Evolutionary conservation across 257 asterid species (phyloP).

Genomic region (Solanum virginianum): DNA sequence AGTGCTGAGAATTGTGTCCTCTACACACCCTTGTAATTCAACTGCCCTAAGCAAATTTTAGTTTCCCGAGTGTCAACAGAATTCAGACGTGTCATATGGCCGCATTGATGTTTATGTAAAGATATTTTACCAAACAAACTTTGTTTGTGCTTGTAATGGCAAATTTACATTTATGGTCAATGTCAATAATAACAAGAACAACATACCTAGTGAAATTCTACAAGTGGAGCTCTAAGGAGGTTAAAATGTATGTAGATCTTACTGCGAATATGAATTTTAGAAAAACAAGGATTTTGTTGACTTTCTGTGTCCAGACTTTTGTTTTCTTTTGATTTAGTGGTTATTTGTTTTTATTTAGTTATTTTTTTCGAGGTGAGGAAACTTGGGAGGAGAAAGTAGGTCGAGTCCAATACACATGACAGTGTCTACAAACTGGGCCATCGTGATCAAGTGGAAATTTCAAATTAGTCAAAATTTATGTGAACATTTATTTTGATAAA

Average conservation of each 20-base stretch:
- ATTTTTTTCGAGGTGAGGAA: no score
- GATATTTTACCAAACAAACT: neutral
- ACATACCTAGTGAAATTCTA: no score
- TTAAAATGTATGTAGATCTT: no score
- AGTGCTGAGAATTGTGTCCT: neutral
- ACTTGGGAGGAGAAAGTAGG: no score
- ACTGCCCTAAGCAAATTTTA: neutral
- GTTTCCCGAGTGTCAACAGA: neutral
- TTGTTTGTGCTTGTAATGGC: neutral
- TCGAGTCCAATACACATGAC: no score
- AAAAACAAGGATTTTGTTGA: neutral
- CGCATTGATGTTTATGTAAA: neutral
- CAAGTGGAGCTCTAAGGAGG: no score
- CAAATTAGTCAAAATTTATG: no score
- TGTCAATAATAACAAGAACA: neutral
- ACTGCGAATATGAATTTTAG: neutral
- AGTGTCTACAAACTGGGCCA: no score
- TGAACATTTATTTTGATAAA: no score
- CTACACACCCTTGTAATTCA: neutral
- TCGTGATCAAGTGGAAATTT: no score
- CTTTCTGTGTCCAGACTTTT: neutral
- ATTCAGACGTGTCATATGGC: neutral
- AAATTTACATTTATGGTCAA: neutral
- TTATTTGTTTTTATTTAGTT: neutral
- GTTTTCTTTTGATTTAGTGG: neutral